Percentiles rank a stretch among this genome's conserved stretches.
These are phyloP conservation scores for Eucalyptus microcorys DNA, from an alignment of 345 rosid genomes.

Conservation along the genomic window DNA sequence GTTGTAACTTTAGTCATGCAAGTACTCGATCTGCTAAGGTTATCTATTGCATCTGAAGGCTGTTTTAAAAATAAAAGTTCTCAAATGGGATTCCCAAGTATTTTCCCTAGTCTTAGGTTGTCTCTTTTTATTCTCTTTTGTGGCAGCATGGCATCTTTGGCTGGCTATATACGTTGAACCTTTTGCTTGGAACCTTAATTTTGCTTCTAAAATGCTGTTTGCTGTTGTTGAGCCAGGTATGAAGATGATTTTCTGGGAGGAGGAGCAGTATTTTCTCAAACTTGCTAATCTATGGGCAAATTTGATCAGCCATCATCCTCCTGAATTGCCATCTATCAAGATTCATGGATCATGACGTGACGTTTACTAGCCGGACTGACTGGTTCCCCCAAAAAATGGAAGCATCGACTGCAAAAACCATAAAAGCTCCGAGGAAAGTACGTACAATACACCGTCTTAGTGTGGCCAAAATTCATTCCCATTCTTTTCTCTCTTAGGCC, in stretches of 20 bases:
- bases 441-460: neutral
- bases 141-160: neutral
- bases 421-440: neutral
- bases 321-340: slow-evolving; percentile 24
- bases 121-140: neutral
- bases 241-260: slow-evolving; percentile 50
- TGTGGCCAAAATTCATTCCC: neutral
- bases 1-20: neutral
- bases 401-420: neutral
- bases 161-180: neutral
- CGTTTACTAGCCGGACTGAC: neutral
- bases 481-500: neutral
- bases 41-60: neutral
- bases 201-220: neutral
- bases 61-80: neutral
- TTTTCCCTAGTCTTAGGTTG: neutral
- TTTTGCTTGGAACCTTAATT: neutral
- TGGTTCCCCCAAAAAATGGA: neutral
- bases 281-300: slow-evolving; percentile 87
- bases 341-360: neutral
- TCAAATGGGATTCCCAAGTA: neutral
- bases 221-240: slow-evolving; percentile 33
- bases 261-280: slow-evolving; percentile 39
- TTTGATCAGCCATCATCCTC: slow-evolving; percentile 43
- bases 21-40: neutral